Evolutionary conservation across 331 rosid species (phyloP), one percentile per base, ranked within the genome.

Genomic region (Pyrus hybrid): DNA sequence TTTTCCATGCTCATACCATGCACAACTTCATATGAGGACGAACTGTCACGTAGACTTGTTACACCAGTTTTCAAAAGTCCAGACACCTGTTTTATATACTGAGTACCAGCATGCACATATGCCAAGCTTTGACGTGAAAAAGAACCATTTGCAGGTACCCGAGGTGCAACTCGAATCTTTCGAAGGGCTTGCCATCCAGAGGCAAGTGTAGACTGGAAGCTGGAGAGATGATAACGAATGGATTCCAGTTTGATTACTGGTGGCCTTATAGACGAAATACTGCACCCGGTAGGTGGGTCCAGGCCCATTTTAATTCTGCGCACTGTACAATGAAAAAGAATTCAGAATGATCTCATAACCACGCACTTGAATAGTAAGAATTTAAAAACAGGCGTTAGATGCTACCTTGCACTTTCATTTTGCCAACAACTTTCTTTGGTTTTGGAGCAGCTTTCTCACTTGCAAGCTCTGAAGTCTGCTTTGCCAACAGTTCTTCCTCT

Each of bases 391-490:
- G 45, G 51, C 64, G 73, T 78, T 8, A 65, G 64, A 80, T 75
- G 32, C 49, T 88, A 95, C 99, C 99, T 91, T 95, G 98, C 84
- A 95, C 97, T 83, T 88, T 95, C 92, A 95, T 91, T 88, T 93
- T 95, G 81, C 98, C 98, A 84, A 89, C 81, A 63, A 86, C 86
- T 76, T 91, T 95, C 82, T 91, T 95, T 12, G 92, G 97, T 82
- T 91, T 95, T 57, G 94, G 87, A 63, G 93, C 94, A 87, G 88
- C 83, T 65, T 88, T 91, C 87, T 95, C 97, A 23, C 89, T 83
- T 13, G 91, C 91, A 77, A 81, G 89, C 77, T 91, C 96, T 18
- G 93, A 85, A 76, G 89, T 89, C 75, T 80, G 88, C 83, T 92
- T 95, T 76, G 76, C 85, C 90, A 95, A 69, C 79, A 91, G 79